phyloP scores from a whole-genome alignment of 2,329 filamentous ascomycete genomes.

The Xylariaceae sp. region DNA sequence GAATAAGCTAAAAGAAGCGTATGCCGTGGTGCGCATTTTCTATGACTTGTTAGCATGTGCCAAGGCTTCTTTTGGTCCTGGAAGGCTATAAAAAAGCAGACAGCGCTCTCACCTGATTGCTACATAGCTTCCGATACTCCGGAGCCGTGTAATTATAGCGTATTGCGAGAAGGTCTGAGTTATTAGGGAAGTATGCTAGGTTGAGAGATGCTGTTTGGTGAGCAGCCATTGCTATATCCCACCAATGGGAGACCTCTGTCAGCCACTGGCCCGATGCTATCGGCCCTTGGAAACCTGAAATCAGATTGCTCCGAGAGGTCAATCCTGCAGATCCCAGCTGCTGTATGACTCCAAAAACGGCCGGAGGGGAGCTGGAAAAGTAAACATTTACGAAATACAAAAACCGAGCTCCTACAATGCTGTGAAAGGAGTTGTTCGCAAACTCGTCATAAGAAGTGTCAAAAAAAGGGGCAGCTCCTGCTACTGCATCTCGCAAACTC shows the following conservation, averaged over 20 bases:
- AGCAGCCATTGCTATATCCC: slow-evolving; percentile 8
- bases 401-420: not conserved
- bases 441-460: not conserved
- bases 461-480: not conserved
- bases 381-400: not conserved
- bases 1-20: not conserved
- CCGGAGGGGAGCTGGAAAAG: not conserved
- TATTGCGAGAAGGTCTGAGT: not conserved
- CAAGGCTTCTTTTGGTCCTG: not conserved
- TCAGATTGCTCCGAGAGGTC: not conserved
- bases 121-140: not conserved
- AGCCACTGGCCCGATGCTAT: not conserved
- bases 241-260: slow-evolving; percentile 3
- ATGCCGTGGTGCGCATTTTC: not conserved
- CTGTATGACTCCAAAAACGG: not conserved
- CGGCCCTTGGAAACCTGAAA: not conserved
- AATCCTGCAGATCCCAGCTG: not conserved
- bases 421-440: not conserved
- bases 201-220: not conserved
- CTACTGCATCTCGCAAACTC: not conserved
- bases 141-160: not conserved
- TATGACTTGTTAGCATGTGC: slow-evolving; percentile 1
- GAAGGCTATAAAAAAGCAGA: not conserved
- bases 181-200: not conserved
- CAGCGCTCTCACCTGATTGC: not conserved